These are phyloP conservation scores for Plasmodium knowlesi DNA, from an alignment of 169 alveolate genomes.

Conservation along the genomic window DNA sequence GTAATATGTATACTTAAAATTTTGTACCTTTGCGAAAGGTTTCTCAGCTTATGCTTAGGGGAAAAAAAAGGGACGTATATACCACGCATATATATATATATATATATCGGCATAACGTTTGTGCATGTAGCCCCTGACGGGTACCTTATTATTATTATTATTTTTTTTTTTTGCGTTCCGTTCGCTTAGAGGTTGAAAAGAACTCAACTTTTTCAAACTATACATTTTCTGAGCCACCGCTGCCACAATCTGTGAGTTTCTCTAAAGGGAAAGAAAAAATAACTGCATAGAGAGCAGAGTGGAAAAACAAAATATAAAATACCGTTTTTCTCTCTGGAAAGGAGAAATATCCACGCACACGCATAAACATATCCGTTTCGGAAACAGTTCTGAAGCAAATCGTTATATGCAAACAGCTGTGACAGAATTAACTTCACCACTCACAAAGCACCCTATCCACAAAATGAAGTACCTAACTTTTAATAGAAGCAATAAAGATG, in stretches of 20 bases:
- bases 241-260: not conserved
- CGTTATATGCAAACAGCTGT: conserved; percentile 4
- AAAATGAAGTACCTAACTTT: conserved; percentile 72
- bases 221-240: not conserved
- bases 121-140: conserved; percentile 1
- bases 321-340: not conserved
- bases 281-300: not conserved
- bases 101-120: not conserved
- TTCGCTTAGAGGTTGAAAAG: not conserved
- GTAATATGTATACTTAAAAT: not conserved
- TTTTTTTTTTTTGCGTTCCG: not conserved
- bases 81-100: not conserved
- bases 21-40: not conserved
- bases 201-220: not conserved
- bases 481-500: conserved; percentile 56
- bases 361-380: not conserved
- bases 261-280: not conserved
- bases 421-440: not conserved
- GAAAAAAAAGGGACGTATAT: not conserved
- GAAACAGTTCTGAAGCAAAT: not conserved
- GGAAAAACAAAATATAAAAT: not conserved
- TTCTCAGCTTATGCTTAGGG: not conserved
- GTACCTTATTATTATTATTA: not conserved
- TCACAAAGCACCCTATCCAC: not conserved
- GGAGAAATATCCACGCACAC: not conserved